phyloP scores from a whole-genome alignment of 176 grass and related monocot genomes.

The Triticum timopheevii region DNA sequence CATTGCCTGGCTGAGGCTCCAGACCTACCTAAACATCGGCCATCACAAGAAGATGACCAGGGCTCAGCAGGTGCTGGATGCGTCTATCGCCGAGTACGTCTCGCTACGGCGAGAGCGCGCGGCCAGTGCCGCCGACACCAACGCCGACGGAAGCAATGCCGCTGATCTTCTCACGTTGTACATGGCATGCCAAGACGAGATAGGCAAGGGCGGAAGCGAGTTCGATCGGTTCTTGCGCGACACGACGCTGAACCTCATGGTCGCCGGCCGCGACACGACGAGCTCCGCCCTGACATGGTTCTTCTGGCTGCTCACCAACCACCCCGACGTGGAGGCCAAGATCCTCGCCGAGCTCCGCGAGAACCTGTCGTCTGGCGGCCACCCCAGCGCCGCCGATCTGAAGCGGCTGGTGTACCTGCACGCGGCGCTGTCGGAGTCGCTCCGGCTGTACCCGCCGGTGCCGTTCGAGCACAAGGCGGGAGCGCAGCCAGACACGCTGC shows the following conservation, averaged over 20 bases:
- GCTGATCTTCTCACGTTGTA: slow-evolving; percentile 60
- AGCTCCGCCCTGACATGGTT: slow-evolving; percentile 72
- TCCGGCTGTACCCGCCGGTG: slow-evolving; percentile 76
- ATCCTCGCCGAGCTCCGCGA: slow-evolving; percentile 58
- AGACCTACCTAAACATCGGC: slow-evolving; percentile 39
- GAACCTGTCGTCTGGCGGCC: slow-evolving; percentile 10
- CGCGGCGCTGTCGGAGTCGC: slow-evolving; percentile 73
- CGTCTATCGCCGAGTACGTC: slow-evolving; percentile 51
- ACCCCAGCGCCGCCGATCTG: slow-evolving; percentile 38
- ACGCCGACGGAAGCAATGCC: neutral
- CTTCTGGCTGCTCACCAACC: slow-evolving; percentile 70
- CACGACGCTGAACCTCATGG: slow-evolving; percentile 71
- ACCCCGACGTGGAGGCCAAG: slow-evolving; percentile 52
- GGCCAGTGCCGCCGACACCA: neutral
- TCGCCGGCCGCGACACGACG: slow-evolving; percentile 75
- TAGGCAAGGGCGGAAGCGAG: slow-evolving; percentile 40
- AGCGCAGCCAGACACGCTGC: slow-evolving; percentile 48
- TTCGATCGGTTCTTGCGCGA: slow-evolving; percentile 68
- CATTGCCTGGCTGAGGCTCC: slow-evolving; percentile 31
- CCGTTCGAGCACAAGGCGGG: slow-evolving; percentile 71
- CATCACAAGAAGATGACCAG: slow-evolving; percentile 41
- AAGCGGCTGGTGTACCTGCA: slow-evolving; percentile 66
- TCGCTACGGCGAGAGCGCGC: slow-evolving; percentile 31
- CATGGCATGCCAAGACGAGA: slow-evolving; percentile 44
- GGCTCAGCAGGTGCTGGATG: slow-evolving; percentile 47